Conservation (phyloP, 805 yeast genomes). For the Schwanniomyces yamadae region DNA sequence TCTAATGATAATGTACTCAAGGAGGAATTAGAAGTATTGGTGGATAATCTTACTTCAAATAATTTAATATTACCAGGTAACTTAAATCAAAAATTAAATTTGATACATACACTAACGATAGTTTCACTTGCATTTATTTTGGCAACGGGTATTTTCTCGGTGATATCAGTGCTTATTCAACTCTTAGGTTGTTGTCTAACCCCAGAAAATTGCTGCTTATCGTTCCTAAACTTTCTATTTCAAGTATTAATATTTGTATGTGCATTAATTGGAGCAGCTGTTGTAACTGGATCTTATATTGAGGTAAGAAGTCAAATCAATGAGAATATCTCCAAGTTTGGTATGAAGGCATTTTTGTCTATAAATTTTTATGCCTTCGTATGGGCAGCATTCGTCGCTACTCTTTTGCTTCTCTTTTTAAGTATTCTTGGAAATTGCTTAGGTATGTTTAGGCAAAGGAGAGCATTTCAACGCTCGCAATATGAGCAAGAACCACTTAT, state of each 20-base stretch:
- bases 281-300: constrained; percentile 62
- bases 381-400: constrained; percentile 62
- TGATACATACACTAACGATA: constrained; percentile 48
- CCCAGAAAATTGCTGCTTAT: constrained; percentile 45
- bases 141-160: constrained; percentile 33
- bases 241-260: constrained; percentile 46
- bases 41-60: constrained; percentile 20
- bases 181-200: constrained; percentile 39
- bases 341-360: constrained; percentile 54
- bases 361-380: constrained; percentile 54
- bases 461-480: constrained; percentile 11
- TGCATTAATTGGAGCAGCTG: constrained; percentile 48
- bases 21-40: constrained; percentile 20
- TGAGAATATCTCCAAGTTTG: constrained; percentile 45
- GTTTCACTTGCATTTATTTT: constrained; percentile 53
- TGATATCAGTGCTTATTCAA: constrained; percentile 50
- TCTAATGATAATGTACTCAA: constrained; percentile 13
- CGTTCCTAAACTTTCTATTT: constrained; percentile 44
- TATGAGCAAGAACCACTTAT: constrained; percentile 15
- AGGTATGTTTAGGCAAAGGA: constrained; percentile 36
- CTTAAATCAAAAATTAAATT: constrained; percentile 44
- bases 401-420: constrained; percentile 29
- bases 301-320: constrained; percentile 53
- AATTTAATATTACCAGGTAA: constrained; percentile 53
- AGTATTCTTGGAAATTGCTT: constrained; percentile 42